phyloP scores from a whole-genome alignment of 2,329 filamentous ascomycete species.

The Exophiala sp. region DNA sequence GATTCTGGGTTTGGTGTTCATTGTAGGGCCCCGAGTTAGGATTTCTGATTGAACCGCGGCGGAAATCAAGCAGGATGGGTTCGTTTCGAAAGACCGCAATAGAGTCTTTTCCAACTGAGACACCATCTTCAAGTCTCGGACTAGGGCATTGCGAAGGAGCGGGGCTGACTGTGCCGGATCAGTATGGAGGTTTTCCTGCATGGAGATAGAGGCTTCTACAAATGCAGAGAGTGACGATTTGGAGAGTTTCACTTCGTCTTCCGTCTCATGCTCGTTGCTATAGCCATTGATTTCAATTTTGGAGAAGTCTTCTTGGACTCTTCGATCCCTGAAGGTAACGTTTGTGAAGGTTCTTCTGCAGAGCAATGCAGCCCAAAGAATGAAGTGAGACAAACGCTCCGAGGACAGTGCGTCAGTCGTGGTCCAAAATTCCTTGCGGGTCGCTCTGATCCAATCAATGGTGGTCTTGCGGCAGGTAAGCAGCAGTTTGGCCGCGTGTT shows the following conservation, averaged over 20 bases:
- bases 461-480: constrained; percentile 1
- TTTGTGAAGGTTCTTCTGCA: constrained; percentile 20
- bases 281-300: no score
- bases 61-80: neutral
- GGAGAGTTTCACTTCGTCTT: neutral
- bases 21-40: neutral
- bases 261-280: no score
- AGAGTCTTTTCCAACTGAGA: constrained; percentile 38
- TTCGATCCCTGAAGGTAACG: no score
- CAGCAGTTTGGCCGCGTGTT: constrained; percentile 13
- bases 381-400: constrained; percentile 32
- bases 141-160: constrained; percentile 38
- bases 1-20: neutral
- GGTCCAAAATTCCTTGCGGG: constrained; percentile 2
- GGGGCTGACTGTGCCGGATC: constrained; percentile 37
- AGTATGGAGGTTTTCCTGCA: constrained; percentile 48
- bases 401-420: constrained; percentile 37
- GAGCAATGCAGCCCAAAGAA: constrained; percentile 17
- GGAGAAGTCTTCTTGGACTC: no score
- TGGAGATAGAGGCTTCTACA: constrained; percentile 39
- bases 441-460: constrained; percentile 3
- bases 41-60: neutral
- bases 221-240: constrained; percentile 31
- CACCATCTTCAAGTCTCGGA: constrained; percentile 48
- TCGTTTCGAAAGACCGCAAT: constrained; percentile 34